Evolutionary conservation across 1,284 basidiomycete species (phyloP), one percentile per base, ranked within the genome.

Genomic region (Cutaneotrichosporon cutaneum): DNA sequence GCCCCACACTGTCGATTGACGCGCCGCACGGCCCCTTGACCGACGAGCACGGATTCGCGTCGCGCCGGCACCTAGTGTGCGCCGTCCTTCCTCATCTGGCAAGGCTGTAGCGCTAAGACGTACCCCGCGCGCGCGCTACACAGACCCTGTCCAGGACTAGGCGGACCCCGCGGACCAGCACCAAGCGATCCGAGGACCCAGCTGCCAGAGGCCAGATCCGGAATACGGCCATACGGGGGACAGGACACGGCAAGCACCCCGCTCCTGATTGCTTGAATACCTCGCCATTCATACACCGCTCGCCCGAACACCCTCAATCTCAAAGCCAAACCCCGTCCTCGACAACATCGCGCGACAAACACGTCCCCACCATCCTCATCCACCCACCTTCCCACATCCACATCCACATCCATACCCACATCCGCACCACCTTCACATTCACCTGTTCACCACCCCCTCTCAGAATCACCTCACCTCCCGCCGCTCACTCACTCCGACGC

Each of bases 401-500:
- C 39, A 16, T 22, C 32, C 30, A 21, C 52, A 33, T 21, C 42
- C 18, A 14, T 24, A 26, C 24, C 24, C 39, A 21, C 26, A 32
- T 33, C 51, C 21, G 27, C 48, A 24, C 42, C 16, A 51, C 24
- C 42, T 18, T 45, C n/a, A n/a, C n/a, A n/a, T n/a, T 27, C 35
- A 22, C 14, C 11, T 21, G 44, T 22, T 56, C 52, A 32, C 52
- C 45, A 22, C 35, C 27, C 35, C 42, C 45, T 32, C 30, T 21
- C 26, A 35, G 39, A n/a, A 18, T 42, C 39, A 24, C 56, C 26
- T 26, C 32, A 9, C 35, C 58, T 51, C 30, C 53, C 53, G 27
- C 32, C 6, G 4, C 53, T 48, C 48, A 9, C 27, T 32, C 16
- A 4, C 14, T 22, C 22, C 52, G 30, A 32, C 30, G 51, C 48